Base-by-base conservation (phyloP, 768 basidiomycete genomes). In the Krasilnikovozyma curviuscula region DNA sequence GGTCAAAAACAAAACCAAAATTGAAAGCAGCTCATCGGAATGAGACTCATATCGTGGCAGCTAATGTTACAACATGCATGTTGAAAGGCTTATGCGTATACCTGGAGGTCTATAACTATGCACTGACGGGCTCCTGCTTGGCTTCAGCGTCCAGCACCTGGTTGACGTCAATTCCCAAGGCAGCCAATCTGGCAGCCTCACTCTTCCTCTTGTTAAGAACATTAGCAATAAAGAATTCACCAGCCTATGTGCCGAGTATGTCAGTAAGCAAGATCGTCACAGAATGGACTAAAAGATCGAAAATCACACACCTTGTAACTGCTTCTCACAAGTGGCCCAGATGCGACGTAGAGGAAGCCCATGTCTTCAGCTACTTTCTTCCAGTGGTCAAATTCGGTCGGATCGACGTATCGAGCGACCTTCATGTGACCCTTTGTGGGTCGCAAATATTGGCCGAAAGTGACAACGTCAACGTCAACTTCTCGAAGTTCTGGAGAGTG, bases 341-440 rank as follows among this genome's bases (percentile, higher is more conserved):
- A 85, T 8, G 93, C 93, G 30, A 95, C 91, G 57, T 98, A 98
- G 38, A 95, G 61, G 73, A 98, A 98, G 33, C 91, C 88, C 73
- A 93, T 79, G 53, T 77, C 75, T 59, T 95, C 85, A 7, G 93
- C 91, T 10, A 81, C 70, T 57, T 74, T 68, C 61, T 81, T 88
- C 91, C 91, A 98, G 48, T 72, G 68, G 53, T 83, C 81, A 57
- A 97, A 98, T 62, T 97, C 89, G 4, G 76, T 73, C 1, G 93
- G 93, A 52, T 84, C 77, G 21, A 97, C 86, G 58, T 98, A 98
- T 27, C 85, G 81, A 56, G 85, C 81, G 9, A 98, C 93, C 65
- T 97, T 98, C 93, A 98, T 97, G 66, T 98, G 93, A 25, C 79
- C 75, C 65, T 97, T 97, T 8, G 93, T 95, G 7, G 93, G 93